Base-by-base conservation (phyloP, 106 monocot species). In the Dactylorhiza incarnata region DNA sequence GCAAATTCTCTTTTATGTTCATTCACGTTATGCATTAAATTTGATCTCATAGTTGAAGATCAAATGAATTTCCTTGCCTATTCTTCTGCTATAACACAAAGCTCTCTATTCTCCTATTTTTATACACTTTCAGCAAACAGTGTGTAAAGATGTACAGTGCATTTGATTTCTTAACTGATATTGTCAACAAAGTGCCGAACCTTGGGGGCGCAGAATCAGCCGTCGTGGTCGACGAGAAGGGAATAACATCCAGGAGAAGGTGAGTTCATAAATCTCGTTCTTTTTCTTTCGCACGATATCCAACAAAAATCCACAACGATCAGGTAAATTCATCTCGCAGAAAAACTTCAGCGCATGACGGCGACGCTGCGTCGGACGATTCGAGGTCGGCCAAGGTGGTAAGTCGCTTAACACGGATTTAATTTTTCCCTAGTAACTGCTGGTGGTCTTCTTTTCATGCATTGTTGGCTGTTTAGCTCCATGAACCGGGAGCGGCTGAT, bases 101-200 rank as follows among this genome's bases (percentile, higher is more conserved):
- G 69, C 5, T 45, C 69, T n/a, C 16, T 69, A 7, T 22, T 62
- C 9, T 71, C 5, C 61, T 5, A 45, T 78, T 68, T 61, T 68
- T 71, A 25, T 82, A 3, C 1, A 61, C 22, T 78, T 80, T 10
- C 84, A 96, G 97, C 87, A 94, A 94, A 76, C 97, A 97, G 73
- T 97, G 97, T 81, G 87, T 97, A 76, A 91, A 80, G 87, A 94
- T 77, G 62, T 94, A 89, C 74, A 91, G 89, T 82, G 89, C 87
- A 73, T 97, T 91, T 84, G 97, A 97, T 83, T 97, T 97, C 87
- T 77, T 97, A 80, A 94, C 68, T 55, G 91, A 94, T 82, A 86
- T 97, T 66, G 97, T 97, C 75, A 89, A 87, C 84, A 91, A 97
- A 82, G 91, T 97, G 78, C 91, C 93, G 16, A 85, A 81, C 78